Evolutionary conservation across 257 asterid species (phyloP).

Genomic region (Salvia rosmarinus): DNA sequence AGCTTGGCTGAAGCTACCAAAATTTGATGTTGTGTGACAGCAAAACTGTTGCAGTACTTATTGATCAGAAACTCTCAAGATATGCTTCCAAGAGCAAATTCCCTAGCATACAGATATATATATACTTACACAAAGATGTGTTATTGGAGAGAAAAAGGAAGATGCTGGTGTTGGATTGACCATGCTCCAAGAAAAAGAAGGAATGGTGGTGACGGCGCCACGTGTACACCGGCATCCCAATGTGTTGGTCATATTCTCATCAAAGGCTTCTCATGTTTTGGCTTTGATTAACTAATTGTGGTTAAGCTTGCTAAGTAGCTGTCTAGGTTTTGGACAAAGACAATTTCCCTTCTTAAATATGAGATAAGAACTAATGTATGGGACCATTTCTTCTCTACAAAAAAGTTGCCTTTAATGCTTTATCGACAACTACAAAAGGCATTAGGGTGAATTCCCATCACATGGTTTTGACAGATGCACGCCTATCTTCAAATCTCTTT

Average conservation of each 20-base stretch:
- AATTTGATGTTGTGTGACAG: not conserved
- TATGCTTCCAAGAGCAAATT: slow-evolving; percentile 34
- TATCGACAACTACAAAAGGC: slow-evolving; percentile 65
- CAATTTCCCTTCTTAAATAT: not conserved
- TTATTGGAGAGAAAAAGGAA: slow-evolving; percentile 31
- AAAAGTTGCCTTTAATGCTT: slow-evolving; percentile 58
- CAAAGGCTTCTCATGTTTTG: slow-evolving; percentile 29
- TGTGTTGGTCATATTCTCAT: slow-evolving; percentile 45
- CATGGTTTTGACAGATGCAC: slow-evolving; percentile 53
- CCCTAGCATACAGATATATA: slow-evolving; percentile 42
- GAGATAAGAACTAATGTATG: slow-evolving; percentile 31
- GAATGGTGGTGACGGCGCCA: slow-evolving; percentile 59
- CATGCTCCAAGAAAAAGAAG: slow-evolving; percentile 48
- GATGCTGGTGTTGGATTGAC: slow-evolving; percentile 63
- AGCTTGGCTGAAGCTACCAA: slow-evolving; percentile 3
- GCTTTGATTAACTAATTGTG: slow-evolving; percentile 2
- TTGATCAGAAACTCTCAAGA: slow-evolving; percentile 27
- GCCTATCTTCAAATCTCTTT: slow-evolving; percentile 25
- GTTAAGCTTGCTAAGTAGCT: slow-evolving; percentile 9
- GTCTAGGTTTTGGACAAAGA: slow-evolving; percentile 18
- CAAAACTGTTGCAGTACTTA: not conserved
- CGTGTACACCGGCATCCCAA: slow-evolving; percentile 50
- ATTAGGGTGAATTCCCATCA: slow-evolving; percentile 46
- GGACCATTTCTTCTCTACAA: slow-evolving; percentile 51
- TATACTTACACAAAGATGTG: slow-evolving; percentile 41